Evolutionary conservation across 2,329 filamentous ascomycete genomes (phyloP), one percentile per base, ranked within the genome.

Genomic region (Ophiostoma triangulosporum): DNA sequence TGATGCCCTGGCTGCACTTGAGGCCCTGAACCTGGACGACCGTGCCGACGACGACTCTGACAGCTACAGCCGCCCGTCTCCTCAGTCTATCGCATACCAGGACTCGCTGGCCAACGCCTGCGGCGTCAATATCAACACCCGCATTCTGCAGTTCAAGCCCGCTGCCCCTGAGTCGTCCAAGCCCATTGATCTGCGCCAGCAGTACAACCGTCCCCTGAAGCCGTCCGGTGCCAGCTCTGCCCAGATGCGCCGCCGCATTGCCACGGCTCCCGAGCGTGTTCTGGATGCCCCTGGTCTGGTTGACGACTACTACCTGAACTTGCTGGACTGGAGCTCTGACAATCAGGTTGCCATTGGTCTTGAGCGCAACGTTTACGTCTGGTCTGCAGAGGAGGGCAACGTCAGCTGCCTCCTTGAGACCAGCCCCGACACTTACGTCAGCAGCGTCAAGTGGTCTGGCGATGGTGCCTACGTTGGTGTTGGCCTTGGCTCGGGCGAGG

Each of bases 311-410:
- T 98, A 98, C 69, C 85, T 98, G 62, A 98, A 98, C 75, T 78
- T 98, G 36, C 81, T 98, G 26, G 93, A 98, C 73, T 98, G 93
- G 93, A 95, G 90, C 66, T 93, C 89, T 6, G 84, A 86, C 57
- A 98, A 98, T 75, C 93, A 98, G 70, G 91, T 98, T 53, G 93
- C 93, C 49, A 97, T 98, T 66, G 93, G 91, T 54, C 81, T 98
- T 12, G 93, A 97, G 74, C 89, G 91, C 61, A 95, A 85, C 61
- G 93, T 98, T 62, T 98, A 98, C 64, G 87, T 98, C 62, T 98
- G 93, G 93, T 97, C 93, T 33, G 93, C 93, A 14, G 93, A 97
- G 61, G 85, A 88, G 64, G 93, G 93, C 56, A 81, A 83, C 15
- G 93, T 98, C 57, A 86, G 80, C 72, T 91, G 86, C 63, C 81